phyloP scores from a whole-genome alignment of 306 rosid species.

The Datisca glomerata region DNA sequence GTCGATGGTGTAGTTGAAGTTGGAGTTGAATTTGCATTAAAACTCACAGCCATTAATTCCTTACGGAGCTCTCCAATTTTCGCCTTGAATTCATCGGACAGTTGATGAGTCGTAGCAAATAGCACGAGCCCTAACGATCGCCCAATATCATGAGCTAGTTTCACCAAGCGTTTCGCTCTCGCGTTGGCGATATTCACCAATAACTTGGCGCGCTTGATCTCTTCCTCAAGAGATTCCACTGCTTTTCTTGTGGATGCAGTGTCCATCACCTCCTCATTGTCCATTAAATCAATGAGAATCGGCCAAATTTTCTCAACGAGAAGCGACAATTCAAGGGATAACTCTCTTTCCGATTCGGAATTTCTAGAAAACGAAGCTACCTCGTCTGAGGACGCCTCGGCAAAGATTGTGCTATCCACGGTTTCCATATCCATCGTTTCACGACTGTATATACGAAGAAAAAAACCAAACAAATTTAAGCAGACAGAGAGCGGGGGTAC shows the following conservation, averaged over 20 bases:
- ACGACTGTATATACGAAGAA: too few species aligned
- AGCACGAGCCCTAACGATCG: conserved; percentile 68
- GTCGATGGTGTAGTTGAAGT: conserved; percentile 35
- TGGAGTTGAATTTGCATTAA: conserved; percentile 28
- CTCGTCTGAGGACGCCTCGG: too few species aligned
- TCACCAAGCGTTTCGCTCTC: conserved; percentile 43
- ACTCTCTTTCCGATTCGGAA: conserved; percentile 26
- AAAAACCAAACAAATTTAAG: too few species aligned
- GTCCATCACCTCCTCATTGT: conserved; percentile 26
- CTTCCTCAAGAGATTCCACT: conserved; percentile 62
- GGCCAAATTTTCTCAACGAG: conserved; percentile 38
- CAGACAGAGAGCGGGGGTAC: too few species aligned
- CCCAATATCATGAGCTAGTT: conserved; percentile 57
- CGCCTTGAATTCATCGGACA: conserved; percentile 41
- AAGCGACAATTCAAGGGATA: conserved; percentile 37
- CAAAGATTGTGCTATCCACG: too few species aligned
- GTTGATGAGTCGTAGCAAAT: conserved; percentile 42
- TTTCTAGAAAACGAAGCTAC: conserved; percentile 33
- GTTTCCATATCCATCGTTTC: too few species aligned
- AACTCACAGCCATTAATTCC: conserved; percentile 45
- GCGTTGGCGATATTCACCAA: conserved; percentile 26
- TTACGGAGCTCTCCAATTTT: conserved; percentile 37
- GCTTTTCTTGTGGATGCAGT: conserved; percentile 47
- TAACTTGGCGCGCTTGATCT: conserved; percentile 34
- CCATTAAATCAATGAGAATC: conserved; percentile 47